Percentiles rank a stretch among this genome's conserved stretches.
Conservation (phyloP, 2,329 filamentous ascomycete genomes). For the Penicillium sp. region DNA sequence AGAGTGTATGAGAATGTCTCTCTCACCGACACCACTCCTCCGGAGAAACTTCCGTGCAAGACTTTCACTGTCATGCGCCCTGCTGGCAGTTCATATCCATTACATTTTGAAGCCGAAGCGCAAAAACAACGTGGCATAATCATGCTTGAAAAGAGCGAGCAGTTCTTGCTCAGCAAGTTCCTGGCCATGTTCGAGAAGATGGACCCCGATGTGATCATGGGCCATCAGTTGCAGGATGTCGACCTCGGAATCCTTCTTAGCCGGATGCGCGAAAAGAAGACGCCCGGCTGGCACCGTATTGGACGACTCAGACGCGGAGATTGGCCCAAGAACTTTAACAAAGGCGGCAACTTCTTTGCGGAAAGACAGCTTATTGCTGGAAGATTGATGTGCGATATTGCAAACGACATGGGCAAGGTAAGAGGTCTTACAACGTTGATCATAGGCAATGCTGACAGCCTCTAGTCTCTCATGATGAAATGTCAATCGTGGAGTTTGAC, state of each 20-base stretch:
- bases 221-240: constrained; percentile 94
- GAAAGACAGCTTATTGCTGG: constrained; percentile 88
- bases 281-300: constrained; percentile 89
- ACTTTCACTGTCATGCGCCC: constrained; percentile 91
- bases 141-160: constrained; percentile 77
- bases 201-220: constrained; percentile 90
- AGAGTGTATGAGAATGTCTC: constrained; percentile 89
- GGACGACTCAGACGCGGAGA: constrained; percentile 76
- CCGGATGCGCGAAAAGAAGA: constrained; percentile 83
- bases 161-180: constrained; percentile 81
- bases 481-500: constrained; percentile 98
- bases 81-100: constrained; percentile 68
- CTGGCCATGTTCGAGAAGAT: constrained; percentile 80
- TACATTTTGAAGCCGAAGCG: constrained; percentile 77
- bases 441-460: constrained; percentile 23
- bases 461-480: constrained; percentile 80
- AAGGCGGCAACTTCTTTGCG: constrained; percentile 83
- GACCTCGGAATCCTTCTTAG: constrained; percentile 89
- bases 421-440: constrained; percentile 4
- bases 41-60: constrained; percentile 81
- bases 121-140: constrained; percentile 72
- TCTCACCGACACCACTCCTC: constrained; percentile 79
- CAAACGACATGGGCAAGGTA: constrained; percentile 88
- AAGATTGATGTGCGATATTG: constrained; percentile 85
- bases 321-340: constrained; percentile 85